phyloP scores from a whole-genome alignment of 257 asterid genomes.

The Orobanche coerulescens region DNA sequence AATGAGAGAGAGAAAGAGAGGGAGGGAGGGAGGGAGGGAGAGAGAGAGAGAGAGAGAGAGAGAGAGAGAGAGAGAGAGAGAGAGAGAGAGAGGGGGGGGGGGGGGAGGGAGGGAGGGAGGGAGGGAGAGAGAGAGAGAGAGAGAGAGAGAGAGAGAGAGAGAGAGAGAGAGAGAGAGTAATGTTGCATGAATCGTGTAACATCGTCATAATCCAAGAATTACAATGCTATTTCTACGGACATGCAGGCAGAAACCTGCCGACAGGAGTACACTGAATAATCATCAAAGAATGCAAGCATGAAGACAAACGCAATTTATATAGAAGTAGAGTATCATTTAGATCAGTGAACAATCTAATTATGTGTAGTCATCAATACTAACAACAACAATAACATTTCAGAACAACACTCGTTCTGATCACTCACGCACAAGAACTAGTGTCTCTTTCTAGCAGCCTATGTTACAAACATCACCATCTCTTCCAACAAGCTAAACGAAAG shows the following conservation, averaged over 20 bases:
- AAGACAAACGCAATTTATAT: no score
- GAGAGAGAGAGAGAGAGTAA: no score
- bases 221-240: neutral
- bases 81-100: no score
- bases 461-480: constrained; percentile 1
- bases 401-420: constrained; percentile 7
- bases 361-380: neutral
- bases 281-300: neutral
- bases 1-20: no score
- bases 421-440: neutral
- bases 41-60: no score
- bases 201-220: no score
- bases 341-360: neutral
- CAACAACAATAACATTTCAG: constrained; percentile 13
- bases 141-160: no score
- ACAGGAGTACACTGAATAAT: neutral
- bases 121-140: no score
- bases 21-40: no score
- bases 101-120: no score
- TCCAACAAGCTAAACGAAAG: neutral
- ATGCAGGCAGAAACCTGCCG: neutral
- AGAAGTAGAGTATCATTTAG: neutral
- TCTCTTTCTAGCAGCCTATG: constrained; percentile 4
- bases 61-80: no score
- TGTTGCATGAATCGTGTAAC: no score